Conservation (phyloP, 1,284 basidiomycete species). For the Heliocybe sulcata region DNA sequence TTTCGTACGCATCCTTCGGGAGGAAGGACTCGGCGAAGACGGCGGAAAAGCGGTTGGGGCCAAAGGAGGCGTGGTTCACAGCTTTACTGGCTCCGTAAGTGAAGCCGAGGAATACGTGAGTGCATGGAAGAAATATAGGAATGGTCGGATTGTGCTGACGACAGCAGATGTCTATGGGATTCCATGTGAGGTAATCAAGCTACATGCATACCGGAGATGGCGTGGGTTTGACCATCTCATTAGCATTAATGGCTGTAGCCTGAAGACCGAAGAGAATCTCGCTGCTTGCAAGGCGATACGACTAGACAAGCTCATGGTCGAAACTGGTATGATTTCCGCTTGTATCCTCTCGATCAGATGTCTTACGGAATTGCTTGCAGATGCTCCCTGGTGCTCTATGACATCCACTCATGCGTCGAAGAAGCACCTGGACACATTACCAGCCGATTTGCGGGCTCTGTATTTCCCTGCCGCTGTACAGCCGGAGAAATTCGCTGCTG, state of each 20-base stretch:
- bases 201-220: slow-evolving; percentile 9
- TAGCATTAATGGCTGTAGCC: slow-evolving; percentile 77
- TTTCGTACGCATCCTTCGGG: slow-evolving; percentile 59
- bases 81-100: slow-evolving; percentile 69
- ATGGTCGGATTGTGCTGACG: slow-evolving; percentile 6
- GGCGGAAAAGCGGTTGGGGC: slow-evolving; percentile 49
- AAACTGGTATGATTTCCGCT: slow-evolving; percentile 54
- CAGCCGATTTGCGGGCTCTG: slow-evolving; percentile 35
- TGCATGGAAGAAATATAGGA: slow-evolving; percentile 7
- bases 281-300: slow-evolving; percentile 54
- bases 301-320: slow-evolving; percentile 65
- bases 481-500: slow-evolving; percentile 60
- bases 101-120: slow-evolving; percentile 70
- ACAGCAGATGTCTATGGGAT: slow-evolving; percentile 59
- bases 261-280: slow-evolving; percentile 77
- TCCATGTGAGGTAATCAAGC: slow-evolving; percentile 46
- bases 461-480: slow-evolving; percentile 54
- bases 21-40: slow-evolving; percentile 57
- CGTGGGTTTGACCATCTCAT: not conserved
- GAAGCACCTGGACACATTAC: slow-evolving; percentile 45
- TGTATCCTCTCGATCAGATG: not conserved
- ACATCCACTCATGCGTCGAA: slow-evolving; percentile 74
- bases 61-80: slow-evolving; percentile 78
- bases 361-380: slow-evolving; percentile 24
- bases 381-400: slow-evolving; percentile 82